Base-by-base conservation (phyloP, 192 early-diverging fungal genomes). In the Coemansia interrupta region DNA sequence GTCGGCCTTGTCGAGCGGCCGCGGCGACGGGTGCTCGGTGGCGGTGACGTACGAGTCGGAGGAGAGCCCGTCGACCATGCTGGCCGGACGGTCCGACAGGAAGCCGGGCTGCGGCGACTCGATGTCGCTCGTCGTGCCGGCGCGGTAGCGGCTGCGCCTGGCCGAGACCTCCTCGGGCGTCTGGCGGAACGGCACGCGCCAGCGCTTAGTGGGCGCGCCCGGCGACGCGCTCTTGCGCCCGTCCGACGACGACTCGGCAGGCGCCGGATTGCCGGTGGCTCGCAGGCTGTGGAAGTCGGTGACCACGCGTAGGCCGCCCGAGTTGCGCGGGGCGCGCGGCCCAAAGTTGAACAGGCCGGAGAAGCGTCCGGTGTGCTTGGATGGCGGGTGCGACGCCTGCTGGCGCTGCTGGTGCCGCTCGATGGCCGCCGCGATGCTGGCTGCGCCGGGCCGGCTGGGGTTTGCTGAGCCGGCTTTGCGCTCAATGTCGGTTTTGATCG, bases 271-370 rank as follows among this genome's bases (percentile, higher is more conserved):
- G 40, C 44, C 19, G 12, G 41, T 20, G 19, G 17, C 60, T n/a
- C 69, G 69, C 58, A 78, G 46, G 10, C 56, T 56, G 8, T 67
- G 53, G 19, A 78, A 36, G 20, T 78, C 75, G 14, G 70, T 73
- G 32, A 66, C 72, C 12, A 74, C 72, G 10, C 72, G 66, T 44
- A 74, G 55, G 10, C 58, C 59, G 5, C 47, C 50, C 12, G 60
- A 41, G 55, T 41, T 46, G 17, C 41, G 46, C 20, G 60, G 30
- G 2, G 65, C 4, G 0, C 76, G 61, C 32, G 63, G 76, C 0
- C 66, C 76, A 61, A 79, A 79, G 2, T 70, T 66, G 63, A 79
- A 79, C 39, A 79, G 57, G 4, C 76, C 76, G 6, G 76, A 79
- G 11, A 79, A 29, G 11, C 76, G 46, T 22, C 76, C 60, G 2